Percentiles rank a stretch among this genome's conserved stretches.
Conservation (phyloP, 257 asterid species). For the Forsythia suspensa region DNA sequence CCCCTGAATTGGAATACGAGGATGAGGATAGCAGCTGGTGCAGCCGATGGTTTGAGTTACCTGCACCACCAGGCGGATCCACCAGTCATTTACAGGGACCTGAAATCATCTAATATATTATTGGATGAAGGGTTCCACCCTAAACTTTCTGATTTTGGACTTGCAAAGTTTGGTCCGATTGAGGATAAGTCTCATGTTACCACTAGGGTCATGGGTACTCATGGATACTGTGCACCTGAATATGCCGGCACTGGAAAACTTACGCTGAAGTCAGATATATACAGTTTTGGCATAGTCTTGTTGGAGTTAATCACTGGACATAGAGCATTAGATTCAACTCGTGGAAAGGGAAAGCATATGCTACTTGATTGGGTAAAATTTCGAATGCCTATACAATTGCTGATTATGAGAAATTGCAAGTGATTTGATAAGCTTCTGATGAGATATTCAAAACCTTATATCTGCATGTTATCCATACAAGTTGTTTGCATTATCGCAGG, state of each 20-base stretch:
- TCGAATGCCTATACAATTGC: neutral
- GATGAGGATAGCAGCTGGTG: conserved; percentile 45
- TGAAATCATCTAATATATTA: conserved; percentile 51
- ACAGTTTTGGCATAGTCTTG: conserved; percentile 47
- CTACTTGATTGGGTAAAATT: conserved; percentile 41
- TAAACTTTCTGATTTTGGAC: conserved; percentile 55
- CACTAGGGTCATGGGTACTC: conserved; percentile 55
- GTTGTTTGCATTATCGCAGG: neutral
- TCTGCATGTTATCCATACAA: neutral
- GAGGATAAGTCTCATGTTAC: conserved; percentile 45
- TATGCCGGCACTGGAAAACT: conserved; percentile 46
- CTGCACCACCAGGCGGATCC: conserved; percentile 50
- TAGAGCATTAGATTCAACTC: conserved; percentile 23
- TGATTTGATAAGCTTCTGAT: neutral
- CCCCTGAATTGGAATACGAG: conserved; percentile 50
- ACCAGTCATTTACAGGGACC: conserved; percentile 52
- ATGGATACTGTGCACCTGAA: conserved; percentile 57
- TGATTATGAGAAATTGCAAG: neutral
- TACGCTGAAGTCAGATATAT: conserved; percentile 45
- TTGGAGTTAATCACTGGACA: conserved; percentile 50
- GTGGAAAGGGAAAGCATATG: conserved; percentile 12
- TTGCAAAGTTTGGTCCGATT: conserved; percentile 50
- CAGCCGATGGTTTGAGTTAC: conserved; percentile 44
- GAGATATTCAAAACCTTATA: neutral
- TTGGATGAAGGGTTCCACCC: conserved; percentile 47